phyloP scores from a whole-genome alignment of 257 asterid species.

The Leptodermis oblonga region DNA sequence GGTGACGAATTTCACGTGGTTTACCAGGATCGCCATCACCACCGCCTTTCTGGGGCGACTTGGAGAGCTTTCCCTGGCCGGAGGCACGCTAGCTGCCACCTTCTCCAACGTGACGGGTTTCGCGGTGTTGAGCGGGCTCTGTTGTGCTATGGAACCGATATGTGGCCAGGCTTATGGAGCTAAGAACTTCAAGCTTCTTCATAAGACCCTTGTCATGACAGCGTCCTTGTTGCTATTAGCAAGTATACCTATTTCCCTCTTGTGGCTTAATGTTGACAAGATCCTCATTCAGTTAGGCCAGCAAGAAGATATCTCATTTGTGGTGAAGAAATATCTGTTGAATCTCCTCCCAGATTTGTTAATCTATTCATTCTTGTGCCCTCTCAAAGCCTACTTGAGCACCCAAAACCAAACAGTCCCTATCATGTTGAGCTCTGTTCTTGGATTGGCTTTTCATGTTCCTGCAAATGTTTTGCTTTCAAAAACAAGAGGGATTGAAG shows the following conservation, averaged over 20 bases:
- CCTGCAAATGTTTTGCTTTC: constrained; percentile 55
- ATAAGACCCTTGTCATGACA: constrained; percentile 67
- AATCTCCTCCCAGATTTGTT: constrained; percentile 70
- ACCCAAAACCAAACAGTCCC: constrained; percentile 60
- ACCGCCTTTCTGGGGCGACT: constrained; percentile 81
- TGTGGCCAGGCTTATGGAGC: constrained; percentile 95
- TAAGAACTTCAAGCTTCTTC: constrained; percentile 67
- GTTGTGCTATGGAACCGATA: constrained; percentile 87
- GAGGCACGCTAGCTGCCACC: constrained; percentile 70
- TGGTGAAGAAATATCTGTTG: constrained; percentile 46
- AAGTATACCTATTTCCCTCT: constrained; percentile 52
- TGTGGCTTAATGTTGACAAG: constrained; percentile 78
- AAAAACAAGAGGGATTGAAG: constrained; percentile 51
- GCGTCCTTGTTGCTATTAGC: constrained; percentile 33
- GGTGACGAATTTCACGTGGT: constrained; percentile 75
- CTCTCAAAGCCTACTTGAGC: constrained; percentile 66
- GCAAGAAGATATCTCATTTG: constrained; percentile 49
- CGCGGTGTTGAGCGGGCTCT: constrained; percentile 65
- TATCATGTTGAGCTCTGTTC: constrained; percentile 62
- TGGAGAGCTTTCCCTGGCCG: constrained; percentile 69
- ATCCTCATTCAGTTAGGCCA: constrained; percentile 66
- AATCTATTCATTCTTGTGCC: constrained; percentile 54
- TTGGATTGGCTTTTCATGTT: constrained; percentile 55
- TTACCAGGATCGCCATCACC: constrained; percentile 67
- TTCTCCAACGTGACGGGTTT: constrained; percentile 75